Conservation (phyloP, 139 green algal genomes). For the Axilococcus clingmanii region DNA sequence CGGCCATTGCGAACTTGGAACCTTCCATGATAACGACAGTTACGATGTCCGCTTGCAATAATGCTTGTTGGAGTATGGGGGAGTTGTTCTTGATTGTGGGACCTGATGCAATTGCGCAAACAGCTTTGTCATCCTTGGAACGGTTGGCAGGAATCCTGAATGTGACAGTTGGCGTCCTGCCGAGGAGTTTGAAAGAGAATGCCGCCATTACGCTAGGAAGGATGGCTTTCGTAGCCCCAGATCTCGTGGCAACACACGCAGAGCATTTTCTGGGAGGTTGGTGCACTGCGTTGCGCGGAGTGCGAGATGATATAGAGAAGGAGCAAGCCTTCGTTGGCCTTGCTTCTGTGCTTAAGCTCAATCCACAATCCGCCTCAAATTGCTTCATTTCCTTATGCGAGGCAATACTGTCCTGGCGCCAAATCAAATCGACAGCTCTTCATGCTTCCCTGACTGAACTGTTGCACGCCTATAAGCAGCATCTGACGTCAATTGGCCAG, state of each 20-base stretch:
- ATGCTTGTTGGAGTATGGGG: slow-evolving; percentile 88
- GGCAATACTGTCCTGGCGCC: no score
- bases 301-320: slow-evolving; percentile 91
- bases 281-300: slow-evolving; percentile 67
- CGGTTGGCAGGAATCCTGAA: slow-evolving; percentile 53
- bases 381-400: no score
- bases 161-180: slow-evolving; percentile 36
- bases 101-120: slow-evolving; percentile 42
- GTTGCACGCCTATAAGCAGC: no score
- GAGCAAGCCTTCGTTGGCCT: slow-evolving; percentile 85
- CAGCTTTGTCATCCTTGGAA: slow-evolving; percentile 39
- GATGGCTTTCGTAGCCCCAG: slow-evolving; percentile 53
- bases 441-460: no score
- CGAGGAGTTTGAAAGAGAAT: slow-evolving; percentile 78
- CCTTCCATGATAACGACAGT: slow-evolving; percentile 17
- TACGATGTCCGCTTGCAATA: slow-evolving; percentile 78
- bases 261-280: slow-evolving; percentile 63
- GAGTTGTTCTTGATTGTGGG: slow-evolving; percentile 65
- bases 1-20: slow-evolving; percentile 19
- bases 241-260: slow-evolving; percentile 62
- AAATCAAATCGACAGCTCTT: no score
- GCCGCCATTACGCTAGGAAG: slow-evolving; percentile 83
- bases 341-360: slow-evolving; percentile 51
- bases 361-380: no score
- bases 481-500: no score